A percentile compares a stretch with the other conserved stretches of the same genome.
phyloP scores from a whole-genome alignment of 2,329 filamentous ascomycete species.

The Monascus ruber region DNA sequence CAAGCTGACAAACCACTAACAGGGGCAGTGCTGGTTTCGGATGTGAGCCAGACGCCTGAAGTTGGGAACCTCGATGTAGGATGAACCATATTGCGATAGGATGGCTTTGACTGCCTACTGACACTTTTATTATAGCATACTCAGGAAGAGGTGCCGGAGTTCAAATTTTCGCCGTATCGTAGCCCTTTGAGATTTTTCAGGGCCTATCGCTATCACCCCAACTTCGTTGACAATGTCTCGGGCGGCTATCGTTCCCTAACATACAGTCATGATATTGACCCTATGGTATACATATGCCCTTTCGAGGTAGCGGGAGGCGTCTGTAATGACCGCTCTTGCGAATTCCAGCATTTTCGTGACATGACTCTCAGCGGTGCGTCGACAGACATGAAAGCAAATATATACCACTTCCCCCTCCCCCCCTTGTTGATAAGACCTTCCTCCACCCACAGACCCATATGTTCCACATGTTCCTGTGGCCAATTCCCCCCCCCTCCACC shows the following conservation, averaged over 20 bases:
- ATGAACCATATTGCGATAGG: constrained; percentile 10
- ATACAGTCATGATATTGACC: constrained; percentile 83
- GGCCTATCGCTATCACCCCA: constrained; percentile 80
- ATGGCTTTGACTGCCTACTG: constrained; percentile 13
- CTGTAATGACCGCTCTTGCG: constrained; percentile 66
- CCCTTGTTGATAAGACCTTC: constrained; percentile 3
- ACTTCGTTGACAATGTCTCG: constrained; percentile 55
- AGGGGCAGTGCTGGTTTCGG: constrained; percentile 12
- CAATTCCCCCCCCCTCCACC: too few species aligned
- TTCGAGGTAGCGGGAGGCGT: constrained; percentile 58
- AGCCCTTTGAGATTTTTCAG: constrained; percentile 75
- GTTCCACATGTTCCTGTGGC: too few species aligned
- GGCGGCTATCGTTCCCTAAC: constrained; percentile 81
- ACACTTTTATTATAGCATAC: constrained; percentile 16
- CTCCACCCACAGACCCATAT: neutral
- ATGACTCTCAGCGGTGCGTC: constrained; percentile 67
- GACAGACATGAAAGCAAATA: constrained; percentile 16
- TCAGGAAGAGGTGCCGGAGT: constrained; percentile 7
- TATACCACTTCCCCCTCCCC: constrained; percentile 11
- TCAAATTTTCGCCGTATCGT: constrained; percentile 56
- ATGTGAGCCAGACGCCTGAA: constrained; percentile 11
- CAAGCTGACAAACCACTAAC: constrained; percentile 22
- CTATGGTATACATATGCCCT: constrained; percentile 61
- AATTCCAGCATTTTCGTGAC: constrained; percentile 66
- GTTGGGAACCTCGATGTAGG: constrained; percentile 23